A percentile compares a stretch with the other conserved stretches of the same genome.
Evolutionary conservation across 306 rosid species (phyloP).

Genomic region (Quercus rubra): DNA sequence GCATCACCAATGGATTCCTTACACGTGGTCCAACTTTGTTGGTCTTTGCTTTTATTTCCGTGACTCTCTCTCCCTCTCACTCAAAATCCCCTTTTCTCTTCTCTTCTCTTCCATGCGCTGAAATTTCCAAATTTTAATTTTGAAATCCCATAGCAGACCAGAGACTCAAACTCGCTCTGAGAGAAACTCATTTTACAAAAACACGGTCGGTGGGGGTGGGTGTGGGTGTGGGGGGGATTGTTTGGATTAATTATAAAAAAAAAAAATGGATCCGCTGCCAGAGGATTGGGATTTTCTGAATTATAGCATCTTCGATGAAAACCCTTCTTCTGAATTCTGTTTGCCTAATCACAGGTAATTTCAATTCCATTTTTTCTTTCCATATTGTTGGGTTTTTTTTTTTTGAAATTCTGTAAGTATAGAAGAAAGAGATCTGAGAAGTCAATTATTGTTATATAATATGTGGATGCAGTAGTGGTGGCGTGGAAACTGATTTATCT

Average conservation of each 20-base stretch:
- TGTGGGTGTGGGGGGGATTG: too few species aligned
- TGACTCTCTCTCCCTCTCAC: background rate
- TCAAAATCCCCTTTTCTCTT: too few species aligned
- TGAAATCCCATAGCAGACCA: too few species aligned
- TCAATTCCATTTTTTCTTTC: background rate
- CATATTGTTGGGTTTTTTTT: background rate
- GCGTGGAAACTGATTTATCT: conserved; percentile 41
- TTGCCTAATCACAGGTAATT: conserved; percentile 46
- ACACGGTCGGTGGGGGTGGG: too few species aligned
- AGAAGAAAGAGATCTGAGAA: background rate
- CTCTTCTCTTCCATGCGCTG: background rate
- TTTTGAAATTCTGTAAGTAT: background rate
- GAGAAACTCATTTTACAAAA: too few species aligned
- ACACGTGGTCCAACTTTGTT: conserved; percentile 20
- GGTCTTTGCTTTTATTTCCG: background rate
- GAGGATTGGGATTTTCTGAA: conserved; percentile 67
- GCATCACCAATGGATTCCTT: background rate
- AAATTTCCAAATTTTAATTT: background rate
- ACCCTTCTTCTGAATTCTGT: conserved; percentile 48
- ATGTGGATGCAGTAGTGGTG: conserved; percentile 29
- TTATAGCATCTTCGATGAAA: conserved; percentile 44
- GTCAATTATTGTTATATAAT: background rate
- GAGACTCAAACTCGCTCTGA: too few species aligned
- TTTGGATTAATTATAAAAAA: background rate
- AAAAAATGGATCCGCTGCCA: conserved; percentile 51